A percentile compares a stretch with the other conserved stretches of the same genome.
These are phyloP conservation scores for Lathyrus oleraceus DNA, from an alignment of 306 rosid species.

Conservation along the genomic window DNA sequence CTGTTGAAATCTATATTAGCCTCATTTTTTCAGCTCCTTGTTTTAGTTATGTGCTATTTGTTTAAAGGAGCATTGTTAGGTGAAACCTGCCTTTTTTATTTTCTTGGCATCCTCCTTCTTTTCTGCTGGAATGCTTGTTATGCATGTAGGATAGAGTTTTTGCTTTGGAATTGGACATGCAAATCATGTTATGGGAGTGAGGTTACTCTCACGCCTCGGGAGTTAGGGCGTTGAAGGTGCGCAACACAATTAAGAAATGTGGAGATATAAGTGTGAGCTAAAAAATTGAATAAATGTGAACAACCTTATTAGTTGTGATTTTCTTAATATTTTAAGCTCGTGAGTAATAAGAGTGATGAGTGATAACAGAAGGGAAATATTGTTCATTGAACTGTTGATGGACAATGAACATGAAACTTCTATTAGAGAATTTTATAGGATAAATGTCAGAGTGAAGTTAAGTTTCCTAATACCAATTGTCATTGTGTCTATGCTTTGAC, in stretches of 20 bases:
- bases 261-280: conserved; percentile 14
- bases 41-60: conserved; percentile 9
- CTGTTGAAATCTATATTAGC: conserved; percentile 10
- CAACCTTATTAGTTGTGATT: background rate
- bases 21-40: background rate
- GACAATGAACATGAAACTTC: conserved; percentile 24
- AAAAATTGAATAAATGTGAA: conserved; percentile 18
- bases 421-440: background rate
- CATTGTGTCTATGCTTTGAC: conserved; percentile 16
- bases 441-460: conserved; percentile 3
- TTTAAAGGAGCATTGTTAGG: background rate
- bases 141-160: background rate
- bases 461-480: background rate
- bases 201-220: background rate
- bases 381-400: conserved; percentile 18
- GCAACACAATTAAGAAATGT: conserved; percentile 2
- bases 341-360: background rate
- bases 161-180: conserved; percentile 17
- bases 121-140: conserved; percentile 12
- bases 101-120: background rate
- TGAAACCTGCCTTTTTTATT: background rate
- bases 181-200: background rate
- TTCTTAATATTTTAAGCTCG: background rate
- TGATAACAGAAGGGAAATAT: background rate
- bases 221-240: conserved; percentile 12